Percentiles rank a stretch among this genome's conserved stretches.
Conservation (phyloP, 139 green algal species). For the Mychonastes homosphaera region DNA sequence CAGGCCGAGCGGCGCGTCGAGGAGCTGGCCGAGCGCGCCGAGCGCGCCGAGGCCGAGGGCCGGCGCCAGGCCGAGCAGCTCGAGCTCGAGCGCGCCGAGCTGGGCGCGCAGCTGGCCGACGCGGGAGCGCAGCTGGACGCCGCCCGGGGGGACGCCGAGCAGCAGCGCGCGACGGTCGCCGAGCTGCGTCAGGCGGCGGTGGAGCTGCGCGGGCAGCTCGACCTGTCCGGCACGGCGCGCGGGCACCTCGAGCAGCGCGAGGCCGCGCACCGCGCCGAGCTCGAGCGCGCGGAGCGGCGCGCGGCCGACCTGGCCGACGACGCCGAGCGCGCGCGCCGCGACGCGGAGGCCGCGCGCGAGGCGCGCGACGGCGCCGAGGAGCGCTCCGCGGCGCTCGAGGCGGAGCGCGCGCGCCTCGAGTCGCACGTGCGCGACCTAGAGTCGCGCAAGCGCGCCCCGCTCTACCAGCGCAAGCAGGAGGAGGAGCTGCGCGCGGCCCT, state of each 20-base stretch:
- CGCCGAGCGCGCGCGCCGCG: constrained; percentile 10
- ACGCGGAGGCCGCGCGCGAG: constrained; percentile 33
- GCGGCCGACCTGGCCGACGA: constrained; percentile 14
- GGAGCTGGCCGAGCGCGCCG: background rate
- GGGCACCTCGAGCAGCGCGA: background rate
- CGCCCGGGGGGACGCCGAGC: background rate
- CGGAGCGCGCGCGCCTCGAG: constrained; percentile 53
- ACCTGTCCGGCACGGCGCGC: constrained; percentile 12
- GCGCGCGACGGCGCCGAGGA: constrained; percentile 50
- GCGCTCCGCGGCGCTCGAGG: too few species aligned
- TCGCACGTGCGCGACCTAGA: constrained; percentile 71
- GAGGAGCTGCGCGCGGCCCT: constrained; percentile 66
- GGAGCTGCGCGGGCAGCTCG: constrained; percentile 17
- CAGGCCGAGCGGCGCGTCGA: background rate
- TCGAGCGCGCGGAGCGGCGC: constrained; percentile 7
- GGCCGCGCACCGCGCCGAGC: background rate
- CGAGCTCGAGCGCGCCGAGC: background rate
- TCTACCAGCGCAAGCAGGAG: constrained; percentile 77
- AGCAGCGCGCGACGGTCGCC: background rate
- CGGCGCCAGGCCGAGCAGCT: constrained; percentile 4
- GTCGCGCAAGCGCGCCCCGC: constrained; percentile 65
- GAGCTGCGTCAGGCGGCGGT: constrained; percentile 7
- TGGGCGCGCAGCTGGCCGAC: constrained; percentile 6
- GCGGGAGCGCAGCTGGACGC: constrained; percentile 11
- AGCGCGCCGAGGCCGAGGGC: background rate